Conservation (phyloP, 768 basidiomycete species). For the Termitomyces sp. region DNA sequence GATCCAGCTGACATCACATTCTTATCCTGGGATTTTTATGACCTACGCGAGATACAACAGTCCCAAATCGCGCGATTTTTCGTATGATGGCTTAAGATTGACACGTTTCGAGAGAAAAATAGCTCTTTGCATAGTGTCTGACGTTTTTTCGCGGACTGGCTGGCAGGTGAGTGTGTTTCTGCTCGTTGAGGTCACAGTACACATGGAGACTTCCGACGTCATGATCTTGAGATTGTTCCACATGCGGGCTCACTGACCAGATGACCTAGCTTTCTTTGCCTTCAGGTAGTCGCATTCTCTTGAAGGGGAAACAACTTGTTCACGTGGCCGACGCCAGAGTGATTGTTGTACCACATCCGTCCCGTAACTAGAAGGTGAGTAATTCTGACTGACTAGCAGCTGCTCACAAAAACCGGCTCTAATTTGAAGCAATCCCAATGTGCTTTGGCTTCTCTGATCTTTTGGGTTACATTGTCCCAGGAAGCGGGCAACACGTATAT, state of each 20-base stretch:
- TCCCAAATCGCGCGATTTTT: neutral
- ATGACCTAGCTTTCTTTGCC: neutral
- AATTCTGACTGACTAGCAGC: neutral
- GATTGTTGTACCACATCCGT: neutral
- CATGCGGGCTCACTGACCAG: neutral
- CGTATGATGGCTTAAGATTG: neutral
- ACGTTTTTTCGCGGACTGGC: neutral
- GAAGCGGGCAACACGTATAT: neutral
- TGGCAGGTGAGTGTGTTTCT: neutral
- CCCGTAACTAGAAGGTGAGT: neutral
- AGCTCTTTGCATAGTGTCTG: neutral
- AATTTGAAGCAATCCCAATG: neutral
- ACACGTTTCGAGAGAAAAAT: neutral
- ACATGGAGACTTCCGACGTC: neutral
- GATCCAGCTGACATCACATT: too few relatives aligned
- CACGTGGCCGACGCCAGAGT: neutral
- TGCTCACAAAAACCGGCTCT: neutral
- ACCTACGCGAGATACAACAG: neutral
- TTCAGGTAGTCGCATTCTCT: neutral
- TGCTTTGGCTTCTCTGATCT: neutral
- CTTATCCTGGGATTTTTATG: constrained; percentile 19
- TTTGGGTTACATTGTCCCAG: neutral
- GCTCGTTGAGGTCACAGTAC: neutral
- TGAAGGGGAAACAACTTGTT: neutral
- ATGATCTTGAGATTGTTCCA: neutral